Percentiles rank a stretch among this genome's conserved stretches.
These are phyloP conservation scores for Thielaviopsis euricoi DNA, from an alignment of 2,329 filamentous ascomycete genomes.

Conservation along the genomic window DNA sequence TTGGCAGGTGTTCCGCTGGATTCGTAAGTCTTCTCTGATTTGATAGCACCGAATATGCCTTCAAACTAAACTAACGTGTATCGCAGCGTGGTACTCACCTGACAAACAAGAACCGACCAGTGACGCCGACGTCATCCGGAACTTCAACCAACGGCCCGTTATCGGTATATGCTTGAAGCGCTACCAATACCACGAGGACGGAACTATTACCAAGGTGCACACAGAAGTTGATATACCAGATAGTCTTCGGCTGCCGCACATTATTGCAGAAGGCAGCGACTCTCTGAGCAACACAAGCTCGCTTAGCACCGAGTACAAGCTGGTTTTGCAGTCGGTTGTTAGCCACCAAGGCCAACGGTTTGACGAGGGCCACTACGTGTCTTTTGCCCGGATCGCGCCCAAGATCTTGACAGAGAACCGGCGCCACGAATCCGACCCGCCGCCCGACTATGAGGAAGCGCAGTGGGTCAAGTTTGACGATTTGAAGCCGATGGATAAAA, in stretches of 20 bases:
- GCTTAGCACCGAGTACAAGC: constrained; percentile 79
- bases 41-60: too few relatives aligned
- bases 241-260: constrained; percentile 67
- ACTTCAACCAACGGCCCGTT: constrained; percentile 73
- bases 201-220: constrained; percentile 31
- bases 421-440: constrained; percentile 36
- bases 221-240: constrained; percentile 73
- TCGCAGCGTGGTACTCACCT: constrained; percentile 65
- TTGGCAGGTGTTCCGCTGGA: constrained; percentile 91
- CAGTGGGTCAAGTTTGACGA: constrained; percentile 92
- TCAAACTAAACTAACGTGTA: constrained; percentile 25
- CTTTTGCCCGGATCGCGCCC: constrained; percentile 62
- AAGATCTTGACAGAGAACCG: constrained; percentile 44
- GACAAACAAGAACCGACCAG: constrained; percentile 35
- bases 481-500: constrained; percentile 41
- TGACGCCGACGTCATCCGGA: constrained; percentile 71
- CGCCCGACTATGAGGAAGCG: constrained; percentile 51
- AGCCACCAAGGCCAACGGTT: constrained; percentile 56
- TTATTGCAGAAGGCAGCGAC: constrained; percentile 38
- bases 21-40: constrained; percentile 44
- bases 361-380: constrained; percentile 77
- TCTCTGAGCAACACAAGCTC: constrained; percentile 32
- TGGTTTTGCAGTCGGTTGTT: constrained; percentile 78
- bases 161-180: constrained; percentile 87
- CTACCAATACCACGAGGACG: constrained; percentile 30